Conservation (phyloP, 768 basidiomycete species). For the Leccinum obscurum region DNA sequence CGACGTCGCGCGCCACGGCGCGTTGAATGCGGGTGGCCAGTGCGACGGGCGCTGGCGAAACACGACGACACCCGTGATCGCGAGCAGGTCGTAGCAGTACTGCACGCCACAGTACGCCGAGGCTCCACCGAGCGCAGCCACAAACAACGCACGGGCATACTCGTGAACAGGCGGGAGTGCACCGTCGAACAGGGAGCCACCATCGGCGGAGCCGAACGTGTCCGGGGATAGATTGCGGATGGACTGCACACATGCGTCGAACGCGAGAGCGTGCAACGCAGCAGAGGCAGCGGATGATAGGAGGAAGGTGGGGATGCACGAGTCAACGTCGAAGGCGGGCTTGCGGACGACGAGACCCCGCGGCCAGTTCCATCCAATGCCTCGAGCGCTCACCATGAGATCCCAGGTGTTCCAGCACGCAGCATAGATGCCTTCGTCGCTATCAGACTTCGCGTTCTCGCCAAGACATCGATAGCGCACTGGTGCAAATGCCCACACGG, state of each 20-base stretch:
- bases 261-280: slow-evolving; percentile 13
- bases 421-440: slow-evolving; percentile 4
- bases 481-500: slow-evolving; percentile 23
- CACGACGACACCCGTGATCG: slow-evolving; percentile 45
- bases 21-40: slow-evolving; percentile 64
- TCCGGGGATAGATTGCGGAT: slow-evolving; percentile 37
- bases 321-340: slow-evolving; percentile 7
- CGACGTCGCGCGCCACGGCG: slow-evolving; percentile 58
- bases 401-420: slow-evolving; percentile 32
- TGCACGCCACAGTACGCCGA: slow-evolving; percentile 48
- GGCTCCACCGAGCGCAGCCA: slow-evolving; percentile 44
- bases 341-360: slow-evolving; percentile 19
- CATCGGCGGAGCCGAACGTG: slow-evolving; percentile 36
- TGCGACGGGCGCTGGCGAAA: slow-evolving; percentile 48
- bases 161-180: slow-evolving; percentile 33
- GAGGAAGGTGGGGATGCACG: slow-evolving; percentile 14
- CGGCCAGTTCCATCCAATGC: slow-evolving; percentile 32
- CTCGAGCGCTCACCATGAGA: slow-evolving; percentile 24
- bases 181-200: slow-evolving; percentile 38
- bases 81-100: slow-evolving; percentile 38
- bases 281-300: background rate
- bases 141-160: slow-evolving; percentile 40
- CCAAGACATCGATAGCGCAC: slow-evolving; percentile 15
- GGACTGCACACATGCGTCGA: slow-evolving; percentile 17
- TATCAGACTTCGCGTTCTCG: background rate